These are phyloP conservation scores for Dothideomycetes sp. DNA, from an alignment of 2,329 filamentous ascomycete genomes.

Conservation along the genomic window DNA sequence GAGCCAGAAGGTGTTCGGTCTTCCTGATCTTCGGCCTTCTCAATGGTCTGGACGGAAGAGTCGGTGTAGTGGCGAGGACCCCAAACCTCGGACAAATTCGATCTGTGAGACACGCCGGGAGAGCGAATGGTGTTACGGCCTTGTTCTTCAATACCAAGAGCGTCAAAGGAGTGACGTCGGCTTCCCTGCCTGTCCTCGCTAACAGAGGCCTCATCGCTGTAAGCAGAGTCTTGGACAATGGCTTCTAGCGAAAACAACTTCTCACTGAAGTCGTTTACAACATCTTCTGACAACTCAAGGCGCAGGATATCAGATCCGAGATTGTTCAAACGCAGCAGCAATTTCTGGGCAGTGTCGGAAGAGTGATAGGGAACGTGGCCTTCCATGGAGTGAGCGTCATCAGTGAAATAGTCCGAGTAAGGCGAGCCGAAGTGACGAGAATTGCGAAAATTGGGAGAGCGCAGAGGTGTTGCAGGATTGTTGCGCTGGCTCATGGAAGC, in stretches of 20 bases:
- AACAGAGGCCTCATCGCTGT: conserved; percentile 1
- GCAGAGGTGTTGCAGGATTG: conserved; percentile 15
- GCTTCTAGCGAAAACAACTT: conserved; percentile 15
- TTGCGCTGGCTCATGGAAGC: conserved; percentile 14
- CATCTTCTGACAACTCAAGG: conserved; percentile 15
- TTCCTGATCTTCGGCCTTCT: neutral
- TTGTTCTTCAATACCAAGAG: neutral
- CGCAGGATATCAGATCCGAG: conserved; percentile 29
- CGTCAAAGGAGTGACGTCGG: conserved; percentile 4
- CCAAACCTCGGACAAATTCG: conserved; percentile 6
- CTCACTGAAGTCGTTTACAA: conserved; percentile 13
- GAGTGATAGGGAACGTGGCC: conserved; percentile 16
- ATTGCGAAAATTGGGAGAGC: conserved; percentile 14
- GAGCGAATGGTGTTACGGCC: neutral
- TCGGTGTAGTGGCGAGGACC: conserved; percentile 2
- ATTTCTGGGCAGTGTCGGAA: conserved; percentile 22
- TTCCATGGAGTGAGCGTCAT: conserved; percentile 24
- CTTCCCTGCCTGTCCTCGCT: conserved; percentile 6
- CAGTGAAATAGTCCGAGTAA: conserved; percentile 34
- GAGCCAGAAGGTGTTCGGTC: neutral
- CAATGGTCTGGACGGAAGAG: neutral
- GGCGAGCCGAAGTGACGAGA: conserved; percentile 26
- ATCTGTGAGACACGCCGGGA: conserved; percentile 3
- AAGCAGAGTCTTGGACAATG: conserved; percentile 2
- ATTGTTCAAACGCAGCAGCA: conserved; percentile 30